Base-by-base conservation (phyloP, 2,329 filamentous ascomycete genomes). In the Colletotrichum eremochloae region DNA sequence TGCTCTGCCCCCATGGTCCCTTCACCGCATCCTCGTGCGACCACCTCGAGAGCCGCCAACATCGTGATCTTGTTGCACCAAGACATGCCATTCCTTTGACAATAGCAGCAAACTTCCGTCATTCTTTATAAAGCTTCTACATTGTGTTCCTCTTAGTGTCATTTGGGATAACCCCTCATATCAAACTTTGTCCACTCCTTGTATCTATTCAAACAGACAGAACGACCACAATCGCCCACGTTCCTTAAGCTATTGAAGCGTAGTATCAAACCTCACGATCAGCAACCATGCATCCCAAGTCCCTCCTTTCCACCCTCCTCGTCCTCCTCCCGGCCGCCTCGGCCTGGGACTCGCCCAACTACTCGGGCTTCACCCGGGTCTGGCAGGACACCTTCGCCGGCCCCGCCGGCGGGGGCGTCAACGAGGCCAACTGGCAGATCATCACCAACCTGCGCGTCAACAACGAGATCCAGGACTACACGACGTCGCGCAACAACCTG, bases 401-500 rank as follows among this genome's bases (percentile, higher is more conserved):
- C 8, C 42, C 63, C 1, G 74, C 78, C 24, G 82, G 83, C 52
- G 71, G 76, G 1, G 69, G 77, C 0, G 82, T 85, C 6, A 78
- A 73, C 71, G n/a, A 42, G 20, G 50, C 8, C 33, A 70, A 75
- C 71, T 89, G 87, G 87, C 84, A 85, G 77, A 82, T 84, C 75
- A 81, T 86, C 67, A 81, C 82, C 44, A 77, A 85, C 77, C 75
- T 85, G n/a, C 78, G 82, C 71, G 81, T 83, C 76, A 88, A 89
- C 81, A 80, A 82, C 75, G 86, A 89, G 78, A 77, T 82, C 60
- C 82, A 89, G 78, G 79, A 79, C 5, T 89, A 89, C 80, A 82
- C 82, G 48, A 76, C 78, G 5, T 84, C 82, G 60, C 80, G 79
- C 67, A 74, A 77, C 70, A 87, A 88, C 78, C 79, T 87, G 24